Conservation (phyloP, 495 filamentous ascomycete species). For the Penicillium desertorum region DNA sequence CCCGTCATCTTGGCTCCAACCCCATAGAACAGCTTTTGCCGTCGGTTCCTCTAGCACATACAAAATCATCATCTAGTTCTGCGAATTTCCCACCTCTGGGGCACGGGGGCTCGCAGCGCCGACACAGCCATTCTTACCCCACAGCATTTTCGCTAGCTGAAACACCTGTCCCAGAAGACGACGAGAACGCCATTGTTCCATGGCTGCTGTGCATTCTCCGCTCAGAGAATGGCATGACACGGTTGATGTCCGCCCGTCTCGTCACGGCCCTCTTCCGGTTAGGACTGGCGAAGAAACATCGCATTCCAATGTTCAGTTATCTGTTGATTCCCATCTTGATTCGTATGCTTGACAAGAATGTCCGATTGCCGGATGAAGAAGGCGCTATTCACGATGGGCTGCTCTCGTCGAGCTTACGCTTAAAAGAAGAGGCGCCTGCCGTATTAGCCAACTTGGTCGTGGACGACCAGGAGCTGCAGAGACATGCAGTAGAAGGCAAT, state of each 20-base stretch:
- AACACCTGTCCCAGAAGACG: slow-evolving; percentile 52
- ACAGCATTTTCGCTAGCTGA: slow-evolving; percentile 38
- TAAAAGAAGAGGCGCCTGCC: slow-evolving; percentile 69
- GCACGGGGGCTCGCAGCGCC: slow-evolving; percentile 43
- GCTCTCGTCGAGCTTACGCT: slow-evolving; percentile 36
- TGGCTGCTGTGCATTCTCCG: slow-evolving; percentile 78
- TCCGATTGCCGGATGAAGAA: slow-evolving; percentile 41
- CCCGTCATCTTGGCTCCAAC: slow-evolving; percentile 43
- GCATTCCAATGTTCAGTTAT: slow-evolving; percentile 61
- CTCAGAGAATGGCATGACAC: slow-evolving; percentile 58
- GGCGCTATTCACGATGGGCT: slow-evolving; percentile 41
- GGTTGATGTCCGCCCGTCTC: slow-evolving; percentile 77
- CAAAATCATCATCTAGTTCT: slow-evolving; percentile 32
- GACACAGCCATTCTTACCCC: slow-evolving; percentile 43
- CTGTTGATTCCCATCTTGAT: slow-evolving; percentile 73
- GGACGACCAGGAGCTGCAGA: slow-evolving; percentile 73
- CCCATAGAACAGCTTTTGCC: slow-evolving; percentile 64
- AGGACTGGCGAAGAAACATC: slow-evolving; percentile 60
- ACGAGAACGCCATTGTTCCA: slow-evolving; percentile 75
- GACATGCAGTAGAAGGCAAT: slow-evolving; percentile 75
- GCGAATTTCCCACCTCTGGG: slow-evolving; percentile 61
- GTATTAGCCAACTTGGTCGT: slow-evolving; percentile 76
- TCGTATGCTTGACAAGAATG: slow-evolving; percentile 63
- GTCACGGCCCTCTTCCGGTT: slow-evolving; percentile 73
- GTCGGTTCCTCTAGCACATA: slow-evolving; percentile 37